Evolutionary conservation across 352 stramenopile species (phyloP), one percentile per base, ranked within the genome.

Genomic region (Phytophthora lateralis): DNA sequence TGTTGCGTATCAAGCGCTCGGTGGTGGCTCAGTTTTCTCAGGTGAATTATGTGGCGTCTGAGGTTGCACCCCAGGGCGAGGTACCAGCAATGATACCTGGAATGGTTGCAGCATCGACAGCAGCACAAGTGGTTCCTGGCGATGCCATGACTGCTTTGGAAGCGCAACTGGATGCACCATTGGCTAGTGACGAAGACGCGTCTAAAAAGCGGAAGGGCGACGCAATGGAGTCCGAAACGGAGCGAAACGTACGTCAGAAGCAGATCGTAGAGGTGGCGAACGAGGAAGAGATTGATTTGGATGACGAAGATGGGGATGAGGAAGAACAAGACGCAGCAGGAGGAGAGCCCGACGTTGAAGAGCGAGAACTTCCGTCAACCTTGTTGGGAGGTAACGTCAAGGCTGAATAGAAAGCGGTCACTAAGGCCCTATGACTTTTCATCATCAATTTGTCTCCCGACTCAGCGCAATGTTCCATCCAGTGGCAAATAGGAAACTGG

Each of bases 1-100:
- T 99, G 97, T 75, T 99, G 18, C 90, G 97, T 10, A 94, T 99
- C 49, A 99, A 99, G 74, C 90, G 97, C 30, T 97, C 90, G 20
- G 97, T 99, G 1, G 85, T 98, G 57, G 96, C 95, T 38, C 89
- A 98, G 55, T 99, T 98, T 69, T 97, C 92, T 52, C 90, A 96
- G 38, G 93, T 98, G 6, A 98, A 98, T 71, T 99, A 99, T 73
- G 97, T 98, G 54, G 90, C 93, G n/a, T 91, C 90, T 4, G 91
- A 98, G 61, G 91, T 95, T 63, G 83, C 76, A 8, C 75, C 84
- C 6, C 65, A 80, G 4, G 66, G 56, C 52, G 59, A 62, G 11
- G 30, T 61, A 10, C 10, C 59, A 12, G 59, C 68, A 1, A 82
- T 71, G 11, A 69, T 75, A 9, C 46, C 63, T 15, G 80, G 71